phyloP scores from a whole-genome alignment of 805 yeast species.

The Pichia eremophila region DNA sequence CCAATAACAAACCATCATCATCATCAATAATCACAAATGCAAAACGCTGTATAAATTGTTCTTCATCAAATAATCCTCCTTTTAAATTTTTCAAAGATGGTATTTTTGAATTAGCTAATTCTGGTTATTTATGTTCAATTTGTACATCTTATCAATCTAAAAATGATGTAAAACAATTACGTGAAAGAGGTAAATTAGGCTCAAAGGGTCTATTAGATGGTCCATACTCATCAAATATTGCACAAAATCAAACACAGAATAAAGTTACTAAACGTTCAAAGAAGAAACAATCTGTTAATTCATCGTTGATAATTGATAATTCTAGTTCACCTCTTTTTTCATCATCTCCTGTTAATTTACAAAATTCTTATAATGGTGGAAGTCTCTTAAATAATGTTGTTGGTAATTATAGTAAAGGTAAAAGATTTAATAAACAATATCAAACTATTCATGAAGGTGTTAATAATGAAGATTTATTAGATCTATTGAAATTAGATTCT shows the following conservation, averaged over 20 bases:
- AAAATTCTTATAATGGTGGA: neutral
- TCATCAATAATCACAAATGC: neutral
- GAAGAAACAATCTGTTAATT: neutral
- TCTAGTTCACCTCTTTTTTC: constrained; percentile 8
- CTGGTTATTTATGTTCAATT: constrained; percentile 25
- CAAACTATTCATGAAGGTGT: neutral
- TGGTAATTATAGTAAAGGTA: neutral
- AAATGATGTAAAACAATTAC: constrained; percentile 16
- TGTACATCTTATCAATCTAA: constrained; percentile 20
- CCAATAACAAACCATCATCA: neutral
- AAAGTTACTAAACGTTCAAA: constrained; percentile 1
- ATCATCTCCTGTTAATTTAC: constrained; percentile 7
- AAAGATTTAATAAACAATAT: neutral
- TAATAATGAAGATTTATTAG: neutral
- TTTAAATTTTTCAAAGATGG: constrained; percentile 27
- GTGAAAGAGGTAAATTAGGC: constrained; percentile 27
- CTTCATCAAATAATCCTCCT: constrained; percentile 21
- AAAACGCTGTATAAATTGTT: constrained; percentile 25
- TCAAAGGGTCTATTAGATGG: constrained; percentile 25
- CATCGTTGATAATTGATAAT: neutral
- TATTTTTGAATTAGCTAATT: constrained; percentile 26
- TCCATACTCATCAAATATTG: constrained; percentile 16
- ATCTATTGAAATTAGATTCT: neutral
- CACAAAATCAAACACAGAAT: neutral
- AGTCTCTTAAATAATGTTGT: neutral